Evolutionary conservation across 805 yeast genomes (phyloP), one percentile per base, ranked within the genome.

Genomic region (Starmerella potacharoeniae): DNA sequence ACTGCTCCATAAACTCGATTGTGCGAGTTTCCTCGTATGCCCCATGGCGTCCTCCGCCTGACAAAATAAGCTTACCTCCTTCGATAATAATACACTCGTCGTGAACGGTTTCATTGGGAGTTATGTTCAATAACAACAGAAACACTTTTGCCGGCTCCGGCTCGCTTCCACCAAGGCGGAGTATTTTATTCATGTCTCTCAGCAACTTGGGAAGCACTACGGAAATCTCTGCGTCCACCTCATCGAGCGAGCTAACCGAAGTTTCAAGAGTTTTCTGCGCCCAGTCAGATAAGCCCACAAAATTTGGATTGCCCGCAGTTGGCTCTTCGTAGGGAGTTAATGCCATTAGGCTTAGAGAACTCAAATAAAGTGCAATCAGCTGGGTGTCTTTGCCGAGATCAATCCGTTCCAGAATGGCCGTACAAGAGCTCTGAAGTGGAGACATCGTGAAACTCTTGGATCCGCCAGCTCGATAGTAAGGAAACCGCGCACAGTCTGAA

Each of bases 351-450:
- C 56, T 48, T 28, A 62, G 34, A 13, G 49, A n/a, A 7, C 45
- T 28, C 11, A 63, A 17, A 9, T 57, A 45, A 14, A 56, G 50
- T 2, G 57, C 47, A 14, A 56, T 45, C 29, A 53, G 29, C 6
- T 50, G 31, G 4, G 42, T 33, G 29, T 44, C 49, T n/a, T 33
- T 29, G 5, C 22, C 40, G 17, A 72, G 60, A 16, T 67, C 54
- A 8, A 65, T 28, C 1, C 46, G 39, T 2, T 68, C 64, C 29
- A 90, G 64, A 41, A 77, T 77, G 0, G 71, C 71, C 33, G 86
- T 64, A 1, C 86, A 80, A 0, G 80, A 70, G 1, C 63, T 58
- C 64, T 90, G 97, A 44, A 91, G 69, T 9, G 75, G 73, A 0
- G 96, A 78, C 52, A 81, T 79, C 29, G 22, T 11, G 13, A 28